Conservation (phyloP, 495 filamentous ascomycete genomes). For the Penicillium taxi region DNA sequence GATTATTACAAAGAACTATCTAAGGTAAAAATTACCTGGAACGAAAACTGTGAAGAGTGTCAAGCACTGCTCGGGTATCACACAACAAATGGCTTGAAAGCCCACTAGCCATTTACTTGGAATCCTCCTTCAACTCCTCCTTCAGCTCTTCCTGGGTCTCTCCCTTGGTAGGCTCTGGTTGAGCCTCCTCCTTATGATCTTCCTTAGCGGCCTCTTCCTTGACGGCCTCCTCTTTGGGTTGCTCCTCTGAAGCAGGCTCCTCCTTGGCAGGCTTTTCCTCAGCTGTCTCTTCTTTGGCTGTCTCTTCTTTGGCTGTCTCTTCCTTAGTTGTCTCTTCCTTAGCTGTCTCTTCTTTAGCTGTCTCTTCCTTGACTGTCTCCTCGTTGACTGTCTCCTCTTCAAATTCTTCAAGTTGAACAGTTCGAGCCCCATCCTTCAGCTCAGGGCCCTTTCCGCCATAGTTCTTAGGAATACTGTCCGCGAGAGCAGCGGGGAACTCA, state of each 20-base stretch:
- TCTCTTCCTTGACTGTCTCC: conserved; percentile 7
- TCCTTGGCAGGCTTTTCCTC: conserved; percentile 9
- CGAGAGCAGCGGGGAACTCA: conserved; percentile 52
- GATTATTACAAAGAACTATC: background rate
- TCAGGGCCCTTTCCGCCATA: conserved; percentile 64
- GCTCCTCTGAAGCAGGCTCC: conserved; percentile 12
- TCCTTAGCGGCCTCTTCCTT: conserved; percentile 10
- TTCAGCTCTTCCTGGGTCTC: no score
- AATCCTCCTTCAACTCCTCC: conserved; percentile 9
- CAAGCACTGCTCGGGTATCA: conserved; percentile 24
- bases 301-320: conserved; percentile 7
- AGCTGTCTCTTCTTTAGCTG: conserved; percentile 11
- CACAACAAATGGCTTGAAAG: conserved; percentile 8
- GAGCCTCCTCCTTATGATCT: background rate
- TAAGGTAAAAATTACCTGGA: conserved; percentile 2
- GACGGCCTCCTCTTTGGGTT: conserved; percentile 1
- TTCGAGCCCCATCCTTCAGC: conserved; percentile 22
- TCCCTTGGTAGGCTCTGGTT: conserved; percentile 7
- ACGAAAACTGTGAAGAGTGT: conserved; percentile 14
- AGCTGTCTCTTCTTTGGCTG: conserved; percentile 6
- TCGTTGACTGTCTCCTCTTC: conserved; percentile 11
- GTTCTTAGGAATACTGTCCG: conserved; percentile 50
- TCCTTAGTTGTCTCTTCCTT: conserved; percentile 12
- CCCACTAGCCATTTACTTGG: conserved; percentile 19
- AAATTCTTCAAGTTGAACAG: conserved; percentile 22